Conservation (phyloP, 495 filamentous ascomycete genomes). For the Elasticomyces elasticus region DNA sequence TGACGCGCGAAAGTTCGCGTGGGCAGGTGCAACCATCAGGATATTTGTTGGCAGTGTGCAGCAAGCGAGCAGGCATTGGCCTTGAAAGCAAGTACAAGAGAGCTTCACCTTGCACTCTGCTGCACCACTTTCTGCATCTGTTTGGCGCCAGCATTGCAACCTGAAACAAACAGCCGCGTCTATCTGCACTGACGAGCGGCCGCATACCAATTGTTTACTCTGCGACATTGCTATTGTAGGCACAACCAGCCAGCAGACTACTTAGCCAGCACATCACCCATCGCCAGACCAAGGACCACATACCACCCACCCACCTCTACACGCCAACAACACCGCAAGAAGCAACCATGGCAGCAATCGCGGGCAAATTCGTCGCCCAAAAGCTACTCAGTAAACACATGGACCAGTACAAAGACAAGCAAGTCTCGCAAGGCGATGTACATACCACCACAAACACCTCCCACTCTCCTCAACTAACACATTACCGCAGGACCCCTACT, state of each 20-base stretch:
- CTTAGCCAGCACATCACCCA: constrained; percentile 2
- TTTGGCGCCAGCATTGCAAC: no score
- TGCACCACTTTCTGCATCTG: no score
- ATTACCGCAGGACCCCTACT: constrained; percentile 32
- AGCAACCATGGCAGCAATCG: constrained; percentile 26
- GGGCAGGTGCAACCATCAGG: no score
- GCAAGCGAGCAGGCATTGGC: no score
- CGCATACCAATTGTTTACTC: constrained; percentile 14
- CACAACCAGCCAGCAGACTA: neutral
- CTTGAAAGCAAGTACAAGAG: no score
- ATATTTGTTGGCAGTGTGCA: no score
- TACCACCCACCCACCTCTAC: neutral
- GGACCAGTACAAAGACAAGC: constrained; percentile 32
- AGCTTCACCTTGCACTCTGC: no score
- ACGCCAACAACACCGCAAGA: neutral
- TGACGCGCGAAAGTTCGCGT: no score
- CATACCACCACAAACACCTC: constrained; percentile 1
- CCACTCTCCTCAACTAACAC: constrained; percentile 1
- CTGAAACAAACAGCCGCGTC: no score
- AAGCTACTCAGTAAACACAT: constrained; percentile 33
- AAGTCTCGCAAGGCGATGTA: constrained; percentile 18
- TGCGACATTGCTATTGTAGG: constrained; percentile 10
- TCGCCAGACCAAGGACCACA: neutral
- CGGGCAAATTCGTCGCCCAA: constrained; percentile 33
- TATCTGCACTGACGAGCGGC: neutral